Evolutionary conservation across 2,329 filamentous ascomycete species (phyloP), one percentile per base, ranked within the genome.

Genomic region (Ophiostoma sp.): DNA sequence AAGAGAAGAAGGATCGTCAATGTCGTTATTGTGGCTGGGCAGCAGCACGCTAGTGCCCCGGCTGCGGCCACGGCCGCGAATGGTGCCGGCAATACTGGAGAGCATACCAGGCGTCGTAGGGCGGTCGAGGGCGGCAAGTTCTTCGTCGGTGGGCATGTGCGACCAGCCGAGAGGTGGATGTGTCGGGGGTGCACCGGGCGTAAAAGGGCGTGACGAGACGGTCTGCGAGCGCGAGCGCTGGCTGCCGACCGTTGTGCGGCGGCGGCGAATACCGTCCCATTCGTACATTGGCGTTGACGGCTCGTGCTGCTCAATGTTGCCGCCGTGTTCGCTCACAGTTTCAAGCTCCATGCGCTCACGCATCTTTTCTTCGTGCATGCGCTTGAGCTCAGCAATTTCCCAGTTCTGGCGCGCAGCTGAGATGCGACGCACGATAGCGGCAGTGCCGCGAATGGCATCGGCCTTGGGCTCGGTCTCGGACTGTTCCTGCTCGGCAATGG

Each of bases 381-480:
- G 87, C 73, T 86, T 89, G 27, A 89, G 85, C 77, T 98, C 95
- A 62, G 91, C 87, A 7, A 87, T 82, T 76, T 98, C 92, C 81
- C 90, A 90, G 75, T 89, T 90, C 70, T 89, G 85, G 70, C 95
- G 85, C 0, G 89, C 84, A 11, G 83, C 83, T 0, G 93, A 97
- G 65, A 99, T 83, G 14, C 91, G 87, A 71, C 95, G 87, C 67
- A 99, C 84, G 69, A 99, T 92, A 64, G 93, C 92, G 6, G 92
- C 93, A 16, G 94, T 83, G 70, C 94, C 95, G 73, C 95, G 91
- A 75, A 99, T 96, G 9, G 95, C 93, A 77, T 99, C 95, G 14
- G 95, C 95, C 76, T 97, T 96, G 67, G 95, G 95, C 74, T 99
- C 95, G 14, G 90, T 90, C 78, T 99, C 95, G n/a, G 93, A 90